phyloP scores from a whole-genome alignment of 2,329 filamentous ascomycete genomes.

The Ascochyta lentis region DNA sequence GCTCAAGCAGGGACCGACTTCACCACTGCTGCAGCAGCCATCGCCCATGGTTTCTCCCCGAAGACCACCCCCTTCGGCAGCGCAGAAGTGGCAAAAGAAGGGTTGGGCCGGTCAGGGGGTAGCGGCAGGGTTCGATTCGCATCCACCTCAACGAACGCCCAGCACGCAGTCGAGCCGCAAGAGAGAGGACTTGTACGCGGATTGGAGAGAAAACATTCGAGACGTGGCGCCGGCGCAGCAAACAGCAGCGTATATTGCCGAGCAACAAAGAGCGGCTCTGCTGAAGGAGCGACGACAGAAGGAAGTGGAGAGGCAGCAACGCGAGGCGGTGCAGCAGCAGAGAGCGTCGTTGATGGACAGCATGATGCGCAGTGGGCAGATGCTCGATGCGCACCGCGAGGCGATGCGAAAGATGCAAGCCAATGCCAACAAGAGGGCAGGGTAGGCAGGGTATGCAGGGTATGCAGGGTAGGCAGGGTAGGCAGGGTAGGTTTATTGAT shows the following conservation, averaged over 20 bases:
- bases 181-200: slow-evolving; percentile 45
- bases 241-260: slow-evolving; percentile 34
- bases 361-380: slow-evolving; percentile 75
- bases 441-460: background rate
- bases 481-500: slow-evolving; percentile 20
- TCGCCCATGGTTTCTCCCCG: slow-evolving; percentile 20
- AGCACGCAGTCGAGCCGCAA: slow-evolving; percentile 36
- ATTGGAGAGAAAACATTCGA: slow-evolving; percentile 45
- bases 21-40: slow-evolving; percentile 21
- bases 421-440: slow-evolving; percentile 53
- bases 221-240: slow-evolving; percentile 32
- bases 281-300: slow-evolving; percentile 69
- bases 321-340: slow-evolving; percentile 63
- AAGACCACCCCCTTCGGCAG: slow-evolving; percentile 31
- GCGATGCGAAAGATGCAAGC: slow-evolving; percentile 82
- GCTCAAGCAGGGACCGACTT: slow-evolving; percentile 40
- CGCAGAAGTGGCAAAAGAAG: slow-evolving; percentile 43
- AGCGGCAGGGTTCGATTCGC: slow-evolving; percentile 45
- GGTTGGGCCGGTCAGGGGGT: slow-evolving; percentile 30
- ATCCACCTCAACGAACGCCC: slow-evolving; percentile 43
- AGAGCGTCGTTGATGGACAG: slow-evolving; percentile 72
- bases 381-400: slow-evolving; percentile 78
- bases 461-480: slow-evolving; percentile 19
- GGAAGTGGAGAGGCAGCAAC: slow-evolving; percentile 65
- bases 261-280: slow-evolving; percentile 53